Percentiles rank a stretch among this genome's conserved stretches.
phyloP scores from a whole-genome alignment of 371 early-diverging fungal species.

The Chytridium lagenaria region DNA sequence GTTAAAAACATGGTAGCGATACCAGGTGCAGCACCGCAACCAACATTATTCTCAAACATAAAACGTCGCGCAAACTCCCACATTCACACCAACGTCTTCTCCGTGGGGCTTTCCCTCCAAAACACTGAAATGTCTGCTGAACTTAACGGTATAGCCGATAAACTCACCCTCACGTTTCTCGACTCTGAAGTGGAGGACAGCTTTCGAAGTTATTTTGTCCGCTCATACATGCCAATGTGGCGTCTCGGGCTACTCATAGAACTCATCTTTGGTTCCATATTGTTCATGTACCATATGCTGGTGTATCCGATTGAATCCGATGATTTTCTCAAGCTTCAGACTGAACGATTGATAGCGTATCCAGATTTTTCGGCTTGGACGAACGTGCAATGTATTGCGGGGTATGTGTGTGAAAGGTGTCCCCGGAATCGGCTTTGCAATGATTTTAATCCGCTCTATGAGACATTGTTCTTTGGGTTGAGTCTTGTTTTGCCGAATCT shows the following conservation, averaged over 20 bases:
- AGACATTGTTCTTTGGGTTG: conserved; percentile 23
- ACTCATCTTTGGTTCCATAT: neutral
- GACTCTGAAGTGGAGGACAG: conserved; percentile 37
- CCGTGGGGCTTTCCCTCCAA: conserved; percentile 3
- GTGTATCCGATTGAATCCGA: conserved; percentile 22
- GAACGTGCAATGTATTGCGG: neutral
- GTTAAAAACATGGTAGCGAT: neutral
- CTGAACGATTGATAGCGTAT: conserved; percentile 15
- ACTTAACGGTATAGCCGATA: conserved; percentile 6
- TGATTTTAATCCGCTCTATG: conserved; percentile 9
- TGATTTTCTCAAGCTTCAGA: conserved; percentile 8
- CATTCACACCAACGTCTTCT: neutral
- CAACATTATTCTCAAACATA: neutral
- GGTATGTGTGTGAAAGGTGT: conserved; percentile 19
- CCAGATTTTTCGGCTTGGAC: neutral
- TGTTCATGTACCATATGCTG: conserved; percentile 17
- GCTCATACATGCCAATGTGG: conserved; percentile 17
- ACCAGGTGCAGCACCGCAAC: neutral
- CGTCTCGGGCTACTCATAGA: conserved; percentile 4
- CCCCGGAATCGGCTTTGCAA: conserved; percentile 6
- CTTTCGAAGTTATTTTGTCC: conserved; percentile 40
- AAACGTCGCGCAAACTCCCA: neutral
- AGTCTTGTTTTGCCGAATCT: conserved; percentile 24
- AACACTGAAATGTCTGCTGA: conserved; percentile 3
- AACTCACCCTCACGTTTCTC: conserved; percentile 34